Conservation (phyloP, 2,329 filamentous ascomycete species). For the Lachnellula subtilissima region DNA sequence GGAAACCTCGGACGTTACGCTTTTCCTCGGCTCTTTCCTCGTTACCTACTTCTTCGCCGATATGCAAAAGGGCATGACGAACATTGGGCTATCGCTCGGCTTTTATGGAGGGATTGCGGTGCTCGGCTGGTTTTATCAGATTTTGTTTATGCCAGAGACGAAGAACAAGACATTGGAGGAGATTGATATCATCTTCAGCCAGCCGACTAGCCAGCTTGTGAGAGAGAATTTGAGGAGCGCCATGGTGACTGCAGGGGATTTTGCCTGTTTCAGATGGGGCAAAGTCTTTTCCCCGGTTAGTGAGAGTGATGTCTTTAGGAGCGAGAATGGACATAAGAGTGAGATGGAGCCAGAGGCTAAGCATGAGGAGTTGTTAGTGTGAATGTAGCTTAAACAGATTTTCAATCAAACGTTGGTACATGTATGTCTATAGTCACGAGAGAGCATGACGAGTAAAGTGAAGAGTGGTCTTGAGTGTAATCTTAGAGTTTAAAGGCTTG, state of each 20-base stretch:
- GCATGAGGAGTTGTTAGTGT: constrained; percentile 18
- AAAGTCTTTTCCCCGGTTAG: constrained; percentile 27
- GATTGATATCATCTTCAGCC: constrained; percentile 62
- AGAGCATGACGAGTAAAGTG: too few species aligned
- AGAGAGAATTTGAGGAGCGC: constrained; percentile 47
- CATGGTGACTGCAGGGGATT: constrained; percentile 24
- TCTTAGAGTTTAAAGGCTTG: too few species aligned
- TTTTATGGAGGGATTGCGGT: constrained; percentile 73
- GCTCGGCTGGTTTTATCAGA: constrained; percentile 66
- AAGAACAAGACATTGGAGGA: constrained; percentile 64
- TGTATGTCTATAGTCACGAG: too few species aligned
- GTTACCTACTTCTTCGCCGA: constrained; percentile 71
- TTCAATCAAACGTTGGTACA: too few species aligned
- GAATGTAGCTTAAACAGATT: not conserved
- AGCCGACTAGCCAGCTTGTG: constrained; percentile 59
- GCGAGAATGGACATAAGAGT: constrained; percentile 24
- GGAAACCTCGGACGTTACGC: constrained; percentile 62
- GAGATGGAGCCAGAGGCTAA: constrained; percentile 8
- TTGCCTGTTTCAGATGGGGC: constrained; percentile 24
- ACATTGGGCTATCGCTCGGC: constrained; percentile 60
- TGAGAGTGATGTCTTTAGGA: constrained; percentile 28
- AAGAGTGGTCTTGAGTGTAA: too few species aligned
- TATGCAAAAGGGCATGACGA: constrained; percentile 65
- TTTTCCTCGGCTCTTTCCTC: constrained; percentile 68
- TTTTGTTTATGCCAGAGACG: constrained; percentile 72